Evolutionary conservation across 164 flowering plant genomes (phyloP), one percentile per base, ranked within the genome.

Genomic region (Kingdonia uniflora): DNA sequence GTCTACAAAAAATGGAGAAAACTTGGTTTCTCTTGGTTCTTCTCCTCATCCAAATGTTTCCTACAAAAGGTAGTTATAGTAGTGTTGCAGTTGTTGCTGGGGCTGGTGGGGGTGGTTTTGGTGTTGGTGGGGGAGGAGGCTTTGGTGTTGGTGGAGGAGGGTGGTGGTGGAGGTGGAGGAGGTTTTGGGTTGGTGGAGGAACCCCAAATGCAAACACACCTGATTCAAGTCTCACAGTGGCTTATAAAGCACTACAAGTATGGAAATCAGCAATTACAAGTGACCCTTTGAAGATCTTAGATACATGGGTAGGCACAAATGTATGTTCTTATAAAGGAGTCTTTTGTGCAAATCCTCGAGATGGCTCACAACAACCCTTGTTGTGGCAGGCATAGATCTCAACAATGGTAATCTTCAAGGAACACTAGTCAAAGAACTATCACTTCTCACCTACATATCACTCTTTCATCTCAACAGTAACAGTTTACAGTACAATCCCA

Each of bases 211-310:
- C 58, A 57, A 22, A 42, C 51, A 46, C 70, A 41, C 29, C 82
- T 17, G 44, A n/a, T 23, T 41, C 81, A 59, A 74, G 37, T 12
- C 70, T 65, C 5, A 29, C 43, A 40, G 62, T 21, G 20, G 87
- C 95, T 1, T 82, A 74, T 75, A 64, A 71, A 49, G 96, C 94
- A 48, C 80, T 91, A 13, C 98, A 91, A 55, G 74, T 95, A 46
- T 91, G 98, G 98, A 91, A 85, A 74, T 69, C 77, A 14, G 87
- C 96, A 26, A 85, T 91, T 7, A 70, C 79, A 20, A 81, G 76
- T 15, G 98, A 91, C 67, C 96, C 98, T 49, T n/a, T 33, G 6
- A 75, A 75, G 45, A 57, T 82, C 45, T 54, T 78, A 42, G 25
- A 24, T 26, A 67, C 77, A 1, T 91, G 98, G 98, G 79, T 70